These are phyloP conservation scores for Neurospora sp. DNA, from an alignment of 2,329 filamentous ascomycete genomes.

Conservation along the genomic window DNA sequence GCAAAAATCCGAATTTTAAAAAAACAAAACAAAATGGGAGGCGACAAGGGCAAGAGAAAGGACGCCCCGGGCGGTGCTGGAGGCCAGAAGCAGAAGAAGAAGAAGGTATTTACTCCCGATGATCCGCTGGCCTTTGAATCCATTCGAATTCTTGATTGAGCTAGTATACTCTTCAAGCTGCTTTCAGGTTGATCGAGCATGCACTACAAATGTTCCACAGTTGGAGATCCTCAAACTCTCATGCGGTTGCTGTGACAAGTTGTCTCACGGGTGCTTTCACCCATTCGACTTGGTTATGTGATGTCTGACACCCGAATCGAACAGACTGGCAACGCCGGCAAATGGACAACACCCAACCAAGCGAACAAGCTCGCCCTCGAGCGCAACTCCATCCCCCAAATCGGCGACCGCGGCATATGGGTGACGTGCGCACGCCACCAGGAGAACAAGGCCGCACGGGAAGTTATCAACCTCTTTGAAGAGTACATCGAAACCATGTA, in stretches of 20 bases:
- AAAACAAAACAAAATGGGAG: constrained; percentile 19
- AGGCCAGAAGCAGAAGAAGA: constrained; percentile 26
- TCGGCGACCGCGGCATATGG: constrained; percentile 67
- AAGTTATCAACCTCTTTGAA: constrained; percentile 56
- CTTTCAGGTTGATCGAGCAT: not conserved
- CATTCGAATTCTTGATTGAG: not conserved
- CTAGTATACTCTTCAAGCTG: not conserved
- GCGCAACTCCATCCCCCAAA: constrained; percentile 42
- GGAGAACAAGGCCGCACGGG: constrained; percentile 58
- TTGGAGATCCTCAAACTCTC: not conserved
- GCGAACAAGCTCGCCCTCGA: constrained; percentile 36
- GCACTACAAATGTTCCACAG: not conserved
- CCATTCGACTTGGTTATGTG: not conserved
- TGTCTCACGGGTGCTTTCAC: not conserved
- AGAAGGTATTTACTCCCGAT: constrained; percentile 14
- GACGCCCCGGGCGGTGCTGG: constrained; percentile 18
- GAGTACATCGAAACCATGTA: constrained; percentile 59
- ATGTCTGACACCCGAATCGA: not conserved
- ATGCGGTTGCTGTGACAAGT: not conserved
- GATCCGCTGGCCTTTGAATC: not conserved
- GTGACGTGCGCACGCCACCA: constrained; percentile 65
- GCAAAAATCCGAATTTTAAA: not conserved
- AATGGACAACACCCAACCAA: constrained; percentile 53
- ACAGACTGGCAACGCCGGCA: constrained; percentile 42
- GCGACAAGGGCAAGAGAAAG: constrained; percentile 25